These are phyloP conservation scores for Fusarium torreyae DNA, from an alignment of 2,329 filamentous ascomycete genomes.

Conservation along the genomic window DNA sequence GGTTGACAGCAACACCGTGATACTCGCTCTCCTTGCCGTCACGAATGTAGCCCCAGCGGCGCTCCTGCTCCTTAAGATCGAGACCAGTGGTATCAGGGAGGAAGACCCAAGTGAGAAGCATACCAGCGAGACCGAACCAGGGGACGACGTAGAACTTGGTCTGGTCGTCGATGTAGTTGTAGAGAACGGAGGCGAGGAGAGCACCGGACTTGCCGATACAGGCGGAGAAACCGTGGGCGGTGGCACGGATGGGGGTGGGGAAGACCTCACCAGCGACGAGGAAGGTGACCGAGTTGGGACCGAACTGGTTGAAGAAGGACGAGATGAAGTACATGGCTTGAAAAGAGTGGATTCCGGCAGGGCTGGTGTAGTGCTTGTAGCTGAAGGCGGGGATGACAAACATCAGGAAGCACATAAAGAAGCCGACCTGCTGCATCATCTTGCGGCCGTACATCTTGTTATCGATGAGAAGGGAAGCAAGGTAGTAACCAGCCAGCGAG, in stretches of 20 bases:
- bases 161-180: conserved; percentile 92
- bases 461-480: conserved; percentile 90
- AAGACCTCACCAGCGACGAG: conserved; percentile 96
- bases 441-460: conserved; percentile 97
- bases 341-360: conserved; percentile 84
- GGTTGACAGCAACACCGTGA: conserved; percentile 93
- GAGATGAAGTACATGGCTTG: conserved; percentile 99
- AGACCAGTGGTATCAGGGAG: conserved; percentile 97
- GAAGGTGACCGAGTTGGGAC: conserved; percentile 97
- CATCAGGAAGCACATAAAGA: conserved; percentile 92
- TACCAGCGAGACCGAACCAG: conserved; percentile 93
- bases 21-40: conserved; percentile 84
- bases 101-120: conserved; percentile 86
- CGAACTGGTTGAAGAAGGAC: conserved; percentile 99
- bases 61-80: conserved; percentile 97
- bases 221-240: conserved; percentile 95
- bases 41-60: conserved; percentile 90
- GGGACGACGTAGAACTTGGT: conserved; percentile 93
- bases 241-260: conserved; percentile 92
- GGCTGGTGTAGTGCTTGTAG: conserved; percentile 84
- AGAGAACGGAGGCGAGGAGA: conserved; percentile 87
- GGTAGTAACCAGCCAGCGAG: conserved; percentile 89
- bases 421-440: conserved; percentile 95
- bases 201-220: conserved; percentile 91
- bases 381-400: conserved; percentile 94